phyloP scores from a whole-genome alignment of 2,329 filamentous ascomycete species.

The Xylaria sp. region DNA sequence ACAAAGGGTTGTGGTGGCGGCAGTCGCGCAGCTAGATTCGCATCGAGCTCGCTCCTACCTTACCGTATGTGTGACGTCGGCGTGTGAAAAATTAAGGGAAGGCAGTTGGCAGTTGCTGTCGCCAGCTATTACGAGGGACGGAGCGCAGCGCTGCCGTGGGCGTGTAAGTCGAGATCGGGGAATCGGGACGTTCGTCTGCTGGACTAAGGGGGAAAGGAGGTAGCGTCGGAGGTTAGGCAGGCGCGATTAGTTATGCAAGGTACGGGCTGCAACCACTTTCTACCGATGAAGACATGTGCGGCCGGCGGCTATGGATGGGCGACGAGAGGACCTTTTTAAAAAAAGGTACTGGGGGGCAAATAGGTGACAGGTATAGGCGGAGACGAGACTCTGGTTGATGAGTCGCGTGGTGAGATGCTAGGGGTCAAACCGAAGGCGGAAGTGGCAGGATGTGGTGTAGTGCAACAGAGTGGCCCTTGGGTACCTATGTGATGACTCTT shows the following conservation, averaged over 20 bases:
- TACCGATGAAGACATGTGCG: constrained; percentile 29
- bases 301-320: constrained; percentile 19
- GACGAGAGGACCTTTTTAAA: constrained; percentile 28
- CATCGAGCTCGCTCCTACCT: constrained; percentile 37
- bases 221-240: constrained; percentile 9
- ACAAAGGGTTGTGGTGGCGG: constrained; percentile 36
- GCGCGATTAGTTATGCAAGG: constrained; percentile 38
- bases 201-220: neutral
- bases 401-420: constrained; percentile 23
- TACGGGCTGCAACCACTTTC: constrained; percentile 37
- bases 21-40: constrained; percentile 38
- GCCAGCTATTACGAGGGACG: neutral
- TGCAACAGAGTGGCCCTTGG: constrained; percentile 31
- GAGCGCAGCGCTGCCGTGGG: neutral
- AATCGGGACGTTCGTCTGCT: constrained; percentile 9
- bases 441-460: constrained; percentile 27
- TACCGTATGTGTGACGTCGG: constrained; percentile 28
- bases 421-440: constrained; percentile 29
- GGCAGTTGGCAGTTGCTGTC: constrained; percentile 1
- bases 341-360: constrained; percentile 29
- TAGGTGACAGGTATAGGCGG: constrained; percentile 14
- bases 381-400: constrained; percentile 20
- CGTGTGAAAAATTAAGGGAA: too few relatives aligned
- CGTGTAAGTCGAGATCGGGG: constrained; percentile 15
- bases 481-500: constrained; percentile 40